Percentiles rank a stretch among this genome's conserved stretches.
Conservation (phyloP, 1,139 yeast species). For the Pichia sp. region DNA sequence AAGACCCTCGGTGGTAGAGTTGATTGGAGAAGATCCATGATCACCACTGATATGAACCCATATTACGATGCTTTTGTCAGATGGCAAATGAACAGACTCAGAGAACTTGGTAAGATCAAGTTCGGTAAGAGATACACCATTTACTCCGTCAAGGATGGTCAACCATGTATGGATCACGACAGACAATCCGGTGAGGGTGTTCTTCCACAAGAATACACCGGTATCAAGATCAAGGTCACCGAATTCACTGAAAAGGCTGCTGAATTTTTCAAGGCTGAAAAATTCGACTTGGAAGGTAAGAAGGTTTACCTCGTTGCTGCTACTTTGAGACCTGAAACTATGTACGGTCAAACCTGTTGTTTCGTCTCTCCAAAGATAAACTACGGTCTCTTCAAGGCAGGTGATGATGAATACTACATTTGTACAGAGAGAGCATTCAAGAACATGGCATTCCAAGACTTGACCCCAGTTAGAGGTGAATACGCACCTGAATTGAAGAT, state of each 20-base stretch:
- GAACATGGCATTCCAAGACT: conserved; percentile 92
- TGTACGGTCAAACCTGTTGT: conserved; percentile 99
- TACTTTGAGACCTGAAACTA: conserved; percentile 96
- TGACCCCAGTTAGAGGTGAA: conserved; percentile 84
- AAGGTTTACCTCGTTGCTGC: conserved; percentile 87
- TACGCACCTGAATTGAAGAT: conserved; percentile 55
- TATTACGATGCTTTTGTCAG: conserved; percentile 92
- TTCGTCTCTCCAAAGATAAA: conserved; percentile 92
- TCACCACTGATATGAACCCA: conserved; percentile 92
- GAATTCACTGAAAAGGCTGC: conserved; percentile 52
- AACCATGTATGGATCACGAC: conserved; percentile 99
- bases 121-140: conserved; percentile 98
- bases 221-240: conserved; percentile 71
- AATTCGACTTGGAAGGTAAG: conserved; percentile 43
- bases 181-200: conserved; percentile 97
- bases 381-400: conserved; percentile 89
- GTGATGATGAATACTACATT: conserved; percentile 67
- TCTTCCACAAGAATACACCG: conserved; percentile 93
- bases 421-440: conserved; percentile 97
- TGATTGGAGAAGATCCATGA: conserved; percentile 97
- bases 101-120: conserved; percentile 83
- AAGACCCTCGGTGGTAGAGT: conserved; percentile 83
- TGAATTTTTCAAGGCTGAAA: conserved; percentile 39
- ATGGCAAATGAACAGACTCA: conserved; percentile 94
- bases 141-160: conserved; percentile 96